A percentile compares a stretch with the other conserved stretches of the same genome.
These are phyloP conservation scores for Aaosphaeria arxii DNA, from an alignment of 2,329 filamentous ascomycete genomes.

Conservation along the genomic window DNA sequence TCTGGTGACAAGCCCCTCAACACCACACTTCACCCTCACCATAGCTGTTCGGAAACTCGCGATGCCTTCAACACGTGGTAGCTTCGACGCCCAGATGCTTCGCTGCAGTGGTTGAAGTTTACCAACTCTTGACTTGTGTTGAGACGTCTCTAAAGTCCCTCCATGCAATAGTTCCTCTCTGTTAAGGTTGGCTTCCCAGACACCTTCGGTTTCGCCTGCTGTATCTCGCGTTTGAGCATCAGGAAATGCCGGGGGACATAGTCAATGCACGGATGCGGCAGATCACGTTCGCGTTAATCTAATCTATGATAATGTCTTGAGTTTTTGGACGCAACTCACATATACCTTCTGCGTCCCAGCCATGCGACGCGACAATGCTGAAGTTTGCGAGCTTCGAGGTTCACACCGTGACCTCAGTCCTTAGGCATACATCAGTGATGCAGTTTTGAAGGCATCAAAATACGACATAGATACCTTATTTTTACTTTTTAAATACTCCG, in stretches of 20 bases:
- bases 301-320: not conserved
- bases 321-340: not conserved
- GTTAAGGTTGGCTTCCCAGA: not conserved
- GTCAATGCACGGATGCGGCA: conserved; percentile 19
- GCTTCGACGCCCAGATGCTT: too few species aligned
- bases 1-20: too few species aligned
- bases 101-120: too few species aligned
- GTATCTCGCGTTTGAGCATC: conserved; percentile 2
- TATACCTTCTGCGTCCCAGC: not conserved
- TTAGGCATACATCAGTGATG: not conserved
- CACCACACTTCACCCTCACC: too few species aligned
- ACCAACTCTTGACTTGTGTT: too few species aligned
- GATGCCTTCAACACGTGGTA: too few species aligned
- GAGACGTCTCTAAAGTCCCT: too few species aligned
- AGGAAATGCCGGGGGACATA: conserved; percentile 5
- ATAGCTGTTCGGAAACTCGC: too few species aligned
- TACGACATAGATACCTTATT: not conserved
- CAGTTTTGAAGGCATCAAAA: too few species aligned
- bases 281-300: conserved; percentile 7
- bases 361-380: not conserved
- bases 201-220: conserved; percentile 7
- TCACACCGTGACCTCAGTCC: not conserved
- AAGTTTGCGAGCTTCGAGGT: not conserved
- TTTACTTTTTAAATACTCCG: not conserved
- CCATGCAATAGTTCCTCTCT: too few species aligned